Percentiles rank a stretch among this genome's conserved stretches.
These are phyloP conservation scores for Lomentospora prolificans DNA, from an alignment of 2,329 filamentous ascomycete genomes.

Conservation along the genomic window DNA sequence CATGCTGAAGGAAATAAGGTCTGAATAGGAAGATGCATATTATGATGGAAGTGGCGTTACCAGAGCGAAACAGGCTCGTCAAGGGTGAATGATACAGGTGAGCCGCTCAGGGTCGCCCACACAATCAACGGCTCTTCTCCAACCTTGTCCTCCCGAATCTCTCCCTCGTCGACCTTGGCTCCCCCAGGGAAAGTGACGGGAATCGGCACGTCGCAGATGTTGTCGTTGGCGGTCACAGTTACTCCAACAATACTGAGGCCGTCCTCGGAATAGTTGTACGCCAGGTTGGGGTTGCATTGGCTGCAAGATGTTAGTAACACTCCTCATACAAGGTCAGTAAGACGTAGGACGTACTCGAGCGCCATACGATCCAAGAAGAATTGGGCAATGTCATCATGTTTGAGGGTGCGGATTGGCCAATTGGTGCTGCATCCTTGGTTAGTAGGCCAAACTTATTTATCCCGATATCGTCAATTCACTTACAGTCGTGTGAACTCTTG, in stretches of 20 bases:
- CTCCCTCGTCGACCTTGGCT: constrained; percentile 30
- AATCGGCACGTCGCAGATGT: constrained; percentile 39
- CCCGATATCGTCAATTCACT: not conserved
- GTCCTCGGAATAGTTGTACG: constrained; percentile 30
- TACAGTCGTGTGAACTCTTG: constrained; percentile 41
- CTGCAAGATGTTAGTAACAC: not conserved
- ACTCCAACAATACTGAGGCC: constrained; percentile 36
- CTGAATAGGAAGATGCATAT: too few species aligned
- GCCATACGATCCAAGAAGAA: constrained; percentile 42
- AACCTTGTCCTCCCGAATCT: constrained; percentile 35
- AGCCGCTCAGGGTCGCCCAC: constrained; percentile 36
- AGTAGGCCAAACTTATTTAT: too few species aligned
- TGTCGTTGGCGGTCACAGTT: constrained; percentile 36
- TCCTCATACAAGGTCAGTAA: not conserved
- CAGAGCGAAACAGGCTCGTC: not conserved
- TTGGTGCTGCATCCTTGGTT: constrained; percentile 10
- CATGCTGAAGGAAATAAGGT: too few species aligned
- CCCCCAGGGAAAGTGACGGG: constrained; percentile 43
- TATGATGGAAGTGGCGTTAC: not conserved
- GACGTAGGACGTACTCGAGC: constrained; percentile 26
- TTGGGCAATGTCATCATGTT: constrained; percentile 36
- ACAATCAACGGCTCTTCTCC: constrained; percentile 43
- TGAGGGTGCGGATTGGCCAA: constrained; percentile 17
- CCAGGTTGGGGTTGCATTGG: constrained; percentile 36
- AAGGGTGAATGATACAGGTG: constrained; percentile 30